phyloP scores from a whole-genome alignment of 148 eudicot genomes.

The Diospyros kaki region DNA sequence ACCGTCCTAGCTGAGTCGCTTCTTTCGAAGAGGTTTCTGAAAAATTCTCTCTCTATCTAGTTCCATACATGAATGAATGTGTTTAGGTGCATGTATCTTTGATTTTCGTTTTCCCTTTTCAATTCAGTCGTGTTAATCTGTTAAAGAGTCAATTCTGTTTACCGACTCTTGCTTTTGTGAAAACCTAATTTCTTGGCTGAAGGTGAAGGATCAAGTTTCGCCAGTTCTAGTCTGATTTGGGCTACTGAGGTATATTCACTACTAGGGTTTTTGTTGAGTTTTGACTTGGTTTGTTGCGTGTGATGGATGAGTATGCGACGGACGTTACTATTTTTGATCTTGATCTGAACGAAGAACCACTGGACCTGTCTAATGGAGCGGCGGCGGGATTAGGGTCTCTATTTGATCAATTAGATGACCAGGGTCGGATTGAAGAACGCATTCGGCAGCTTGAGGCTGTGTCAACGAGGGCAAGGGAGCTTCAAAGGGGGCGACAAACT shows the following conservation, averaged over 20 bases:
- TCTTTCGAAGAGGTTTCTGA: slow-evolving; percentile 11
- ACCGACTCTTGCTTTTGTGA: not conserved
- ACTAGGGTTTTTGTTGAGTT: not conserved
- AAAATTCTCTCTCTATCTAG: not conserved
- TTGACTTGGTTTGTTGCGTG: slow-evolving; percentile 3
- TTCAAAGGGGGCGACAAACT: slow-evolving; percentile 33
- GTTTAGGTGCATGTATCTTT: not conserved
- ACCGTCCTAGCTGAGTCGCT: not conserved
- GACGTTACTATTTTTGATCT: slow-evolving; percentile 36
- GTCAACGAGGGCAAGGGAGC: slow-evolving; percentile 42
- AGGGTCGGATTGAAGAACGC: slow-evolving; percentile 46
- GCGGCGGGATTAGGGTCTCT: slow-evolving; percentile 18
- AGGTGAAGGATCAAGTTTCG: not conserved
- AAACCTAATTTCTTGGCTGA: not conserved
- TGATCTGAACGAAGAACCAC: slow-evolving; percentile 53
- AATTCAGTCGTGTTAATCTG: not conserved
- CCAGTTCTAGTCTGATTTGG: not conserved
- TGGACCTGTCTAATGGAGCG: slow-evolving; percentile 18
- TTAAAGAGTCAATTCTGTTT: not conserved
- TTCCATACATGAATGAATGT: not conserved
- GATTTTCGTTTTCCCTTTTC: not conserved
- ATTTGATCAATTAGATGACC: slow-evolving; percentile 30
- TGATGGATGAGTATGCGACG: slow-evolving; percentile 22
- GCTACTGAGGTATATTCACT: not conserved
- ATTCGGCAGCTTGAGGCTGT: slow-evolving; percentile 63